These are phyloP conservation scores for Coemansia erecta DNA, from an alignment of 192 early-diverging fungal species.

Conservation along the genomic window DNA sequence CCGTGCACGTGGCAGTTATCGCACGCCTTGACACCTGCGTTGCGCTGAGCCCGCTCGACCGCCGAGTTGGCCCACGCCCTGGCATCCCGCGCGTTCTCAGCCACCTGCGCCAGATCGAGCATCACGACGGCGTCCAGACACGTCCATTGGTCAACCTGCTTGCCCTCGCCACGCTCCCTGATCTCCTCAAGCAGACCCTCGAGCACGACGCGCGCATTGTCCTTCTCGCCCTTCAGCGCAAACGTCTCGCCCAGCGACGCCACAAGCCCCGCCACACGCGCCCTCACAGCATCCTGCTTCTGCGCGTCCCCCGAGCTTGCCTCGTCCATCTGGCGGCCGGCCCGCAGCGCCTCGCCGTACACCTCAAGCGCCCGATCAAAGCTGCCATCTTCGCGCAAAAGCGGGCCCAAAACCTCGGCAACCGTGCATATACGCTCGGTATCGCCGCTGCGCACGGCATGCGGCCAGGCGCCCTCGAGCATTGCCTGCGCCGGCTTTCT, in stretches of 20 bases:
- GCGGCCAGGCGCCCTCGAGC: slow-evolving; percentile 18
- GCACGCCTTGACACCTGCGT: slow-evolving; percentile 25
- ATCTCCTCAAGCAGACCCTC: slow-evolving; percentile 29
- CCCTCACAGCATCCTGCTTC: slow-evolving; percentile 12
- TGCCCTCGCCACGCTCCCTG: slow-evolving; percentile 1
- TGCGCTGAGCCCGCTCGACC: neutral
- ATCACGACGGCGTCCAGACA: slow-evolving; percentile 49
- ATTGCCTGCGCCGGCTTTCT: slow-evolving; percentile 20
- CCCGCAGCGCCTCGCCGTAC: slow-evolving; percentile 33
- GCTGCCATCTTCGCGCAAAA: slow-evolving; percentile 8
- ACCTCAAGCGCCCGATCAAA: slow-evolving; percentile 4
- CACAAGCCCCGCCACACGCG: slow-evolving; percentile 22
- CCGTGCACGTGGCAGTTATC: slow-evolving; percentile 36
- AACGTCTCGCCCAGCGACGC: slow-evolving; percentile 45
- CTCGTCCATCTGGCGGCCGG: slow-evolving; percentile 11
- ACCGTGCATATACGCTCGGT: slow-evolving; percentile 12
- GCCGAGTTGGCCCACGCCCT: slow-evolving; percentile 20
- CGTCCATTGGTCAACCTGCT: slow-evolving; percentile 26
- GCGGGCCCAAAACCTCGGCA: slow-evolving; percentile 27
- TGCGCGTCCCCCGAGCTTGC: neutral
- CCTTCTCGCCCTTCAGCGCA: slow-evolving; percentile 30
- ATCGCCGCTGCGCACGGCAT: slow-evolving; percentile 11
- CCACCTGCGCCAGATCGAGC: slow-evolving; percentile 42
- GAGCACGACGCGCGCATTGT: slow-evolving; percentile 20
- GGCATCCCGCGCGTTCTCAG: slow-evolving; percentile 8